Evolutionary conservation across 176 grass and related monocot species (phyloP).

Genomic region (Hordeum vulgare): MorexV3_pseudomolecules_assembly NC_058522.1:571009193-571009692

Average conservation of each 20-base stretch:
- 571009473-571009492: constrained; percentile 63
- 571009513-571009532: constrained; percentile 69
- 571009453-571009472: constrained; percentile 60
- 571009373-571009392: too few species aligned
- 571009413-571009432: neutral
- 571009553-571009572: constrained; percentile 65
- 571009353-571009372: too few species aligned
- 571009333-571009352: neutral
- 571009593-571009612: neutral
- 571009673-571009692: constrained; percentile 66
- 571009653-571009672: neutral
- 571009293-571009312: too few species aligned
- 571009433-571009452: constrained; percentile 70
- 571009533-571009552: constrained; percentile 55
- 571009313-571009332: neutral
- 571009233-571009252: too few species aligned
- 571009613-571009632: neutral
- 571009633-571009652: neutral
- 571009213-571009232: too few species aligned
- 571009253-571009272: too few species aligned
- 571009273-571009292: too few species aligned
- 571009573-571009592: constrained; percentile 64
- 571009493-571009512: constrained; percentile 87
- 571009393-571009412: neutral
- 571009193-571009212: too few species aligned